A percentile compares a stretch with the other conserved stretches of the same genome.
Conservation (phyloP, 2,329 filamentous ascomycete genomes). For the Fusarium sp. region DNA sequence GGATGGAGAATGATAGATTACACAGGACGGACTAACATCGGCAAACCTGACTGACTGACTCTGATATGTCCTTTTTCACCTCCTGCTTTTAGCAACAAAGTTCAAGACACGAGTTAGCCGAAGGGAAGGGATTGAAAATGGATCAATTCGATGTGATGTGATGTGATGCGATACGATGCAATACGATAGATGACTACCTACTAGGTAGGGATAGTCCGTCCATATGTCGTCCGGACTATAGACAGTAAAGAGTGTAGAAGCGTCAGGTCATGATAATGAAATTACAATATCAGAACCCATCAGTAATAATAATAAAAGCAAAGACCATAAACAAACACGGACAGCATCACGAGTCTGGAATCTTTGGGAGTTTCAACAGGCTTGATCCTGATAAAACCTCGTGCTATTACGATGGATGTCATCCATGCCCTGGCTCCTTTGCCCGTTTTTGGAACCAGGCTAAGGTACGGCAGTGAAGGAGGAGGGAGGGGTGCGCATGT, state of each 20-base stretch:
- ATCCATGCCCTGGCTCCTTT: neutral
- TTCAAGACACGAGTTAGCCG: constrained; percentile 18
- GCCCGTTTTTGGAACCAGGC: constrained; percentile 7
- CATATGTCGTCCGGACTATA: constrained; percentile 23
- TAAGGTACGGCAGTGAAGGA: neutral
- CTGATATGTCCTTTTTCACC: neutral
- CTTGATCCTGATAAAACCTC: constrained; percentile 25
- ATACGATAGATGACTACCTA: neutral
- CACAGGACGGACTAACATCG: constrained; percentile 8
- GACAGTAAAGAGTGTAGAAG: neutral
- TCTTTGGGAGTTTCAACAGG: constrained; percentile 7
- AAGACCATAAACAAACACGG: constrained; percentile 19
- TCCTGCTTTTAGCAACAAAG: neutral
- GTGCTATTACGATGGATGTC: constrained; percentile 5
- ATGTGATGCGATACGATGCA: neutral
- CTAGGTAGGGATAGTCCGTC: constrained; percentile 25
- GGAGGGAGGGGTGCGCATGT: constrained; percentile 10
- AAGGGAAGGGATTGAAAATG: neutral
- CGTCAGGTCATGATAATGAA: neutral
- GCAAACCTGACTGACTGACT: neutral
- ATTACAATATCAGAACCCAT: neutral
- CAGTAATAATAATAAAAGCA: constrained; percentile 17
- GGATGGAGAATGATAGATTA: constrained; percentile 1
- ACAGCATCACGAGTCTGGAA: neutral
- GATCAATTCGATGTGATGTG: neutral